Conservation (phyloP, 192 early-diverging fungal species). For the Backusella tuberculispora region DNA sequence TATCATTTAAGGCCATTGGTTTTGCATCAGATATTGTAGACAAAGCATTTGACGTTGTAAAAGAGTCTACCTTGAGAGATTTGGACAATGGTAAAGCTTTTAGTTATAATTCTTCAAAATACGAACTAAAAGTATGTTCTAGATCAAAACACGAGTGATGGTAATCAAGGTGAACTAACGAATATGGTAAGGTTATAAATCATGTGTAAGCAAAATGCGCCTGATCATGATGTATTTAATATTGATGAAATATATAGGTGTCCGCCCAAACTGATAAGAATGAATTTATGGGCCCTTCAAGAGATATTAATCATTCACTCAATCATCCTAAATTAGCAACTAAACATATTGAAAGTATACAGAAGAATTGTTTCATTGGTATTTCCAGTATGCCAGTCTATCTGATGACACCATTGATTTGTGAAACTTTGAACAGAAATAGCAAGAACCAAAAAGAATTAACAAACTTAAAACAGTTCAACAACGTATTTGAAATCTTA, state of each 20-base stretch:
- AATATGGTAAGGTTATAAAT: neutral
- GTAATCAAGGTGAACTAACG: neutral
- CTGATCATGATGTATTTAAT: neutral
- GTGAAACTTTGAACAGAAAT: neutral
- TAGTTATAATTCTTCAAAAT: too few relatives aligned
- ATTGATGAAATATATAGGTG: constrained; percentile 10
- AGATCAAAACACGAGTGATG: neutral
- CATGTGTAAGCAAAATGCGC: neutral
- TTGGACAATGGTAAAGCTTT: neutral
- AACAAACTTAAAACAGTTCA: neutral
- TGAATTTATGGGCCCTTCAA: neutral
- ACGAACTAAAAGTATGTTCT: too few relatives aligned
- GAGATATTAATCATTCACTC: neutral
- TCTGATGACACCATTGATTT: neutral
- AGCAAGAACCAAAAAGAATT: neutral
- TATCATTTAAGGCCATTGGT: neutral
- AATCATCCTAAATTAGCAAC: neutral
- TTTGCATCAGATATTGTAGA: neutral
- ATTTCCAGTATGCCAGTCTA: neutral
- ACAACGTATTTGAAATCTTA: neutral
- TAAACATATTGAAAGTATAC: neutral
- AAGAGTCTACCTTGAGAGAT: neutral
- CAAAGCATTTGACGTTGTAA: neutral
- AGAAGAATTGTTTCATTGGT: neutral
- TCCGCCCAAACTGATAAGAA: neutral